Base-by-base conservation (phyloP, 805 yeast genomes). In the Kodamaea kakaduensis region DNA sequence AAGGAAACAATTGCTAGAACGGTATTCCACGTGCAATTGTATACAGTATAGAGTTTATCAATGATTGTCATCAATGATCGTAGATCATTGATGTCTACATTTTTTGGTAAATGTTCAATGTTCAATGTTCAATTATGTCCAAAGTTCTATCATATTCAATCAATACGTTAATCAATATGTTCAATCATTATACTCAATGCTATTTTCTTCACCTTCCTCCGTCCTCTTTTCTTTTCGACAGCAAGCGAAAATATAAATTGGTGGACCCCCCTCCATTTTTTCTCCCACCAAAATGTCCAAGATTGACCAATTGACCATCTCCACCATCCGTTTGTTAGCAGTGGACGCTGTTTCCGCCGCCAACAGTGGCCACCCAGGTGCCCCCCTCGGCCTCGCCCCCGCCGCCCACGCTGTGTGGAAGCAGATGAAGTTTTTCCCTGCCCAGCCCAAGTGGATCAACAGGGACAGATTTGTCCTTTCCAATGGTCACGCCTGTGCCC, bases 341-440 rank as follows among this genome's bases (percentile, higher is more conserved):
- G 85, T 84, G 36, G 98, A 90, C 62, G 79, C 84, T 47, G 94
- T 86, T 44, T 73, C 81, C 41, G 75, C 78, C 66, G 90, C 97
- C 54, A 84, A 90, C 68, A 83, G 96, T 42, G 98, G 98, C 49
- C 98, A 90, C 71, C 98, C 98, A 37, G 98, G 98, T 71, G 97
- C 98, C 36, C 97, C 97, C 54, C 79, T 90, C 77, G 97, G 97
- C 46, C 71, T 90, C 67, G 97, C 98, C 12, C 96, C 97, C 30
- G 81, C 89, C 42, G 95, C 97, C 44, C 97, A 90, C 65, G 81
- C 79, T 38, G 62, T 90, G 46, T 86, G 82, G 78, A 74, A 78
- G 62, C 77, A 77, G 57, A 73, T 89, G 83, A 81, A 69, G 52
- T 78, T 85, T 73, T 87, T 86, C 77, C 95, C 97, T 53, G 75